Conservation (phyloP, 805 yeast species). For the Cyberlindnera meyerae region DNA sequence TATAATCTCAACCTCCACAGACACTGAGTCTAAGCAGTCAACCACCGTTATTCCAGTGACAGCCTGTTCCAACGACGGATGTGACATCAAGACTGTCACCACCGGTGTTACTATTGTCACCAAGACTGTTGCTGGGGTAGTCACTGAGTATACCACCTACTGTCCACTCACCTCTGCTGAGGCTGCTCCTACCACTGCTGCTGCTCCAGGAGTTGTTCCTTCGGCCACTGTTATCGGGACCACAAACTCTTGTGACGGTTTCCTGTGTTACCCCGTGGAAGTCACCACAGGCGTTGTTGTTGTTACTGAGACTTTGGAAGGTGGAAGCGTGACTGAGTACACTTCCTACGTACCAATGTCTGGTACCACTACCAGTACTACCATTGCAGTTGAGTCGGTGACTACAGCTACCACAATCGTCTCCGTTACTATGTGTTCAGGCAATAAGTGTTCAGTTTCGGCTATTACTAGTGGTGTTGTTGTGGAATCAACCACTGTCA, state of each 20-base stretch:
- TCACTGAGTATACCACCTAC: constrained; percentile 4
- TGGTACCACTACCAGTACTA: too few relatives aligned
- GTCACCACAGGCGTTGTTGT: not conserved
- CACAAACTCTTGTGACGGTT: not conserved
- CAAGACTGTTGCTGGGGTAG: constrained; percentile 5
- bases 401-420: not conserved
- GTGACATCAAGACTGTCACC: constrained; percentile 1
- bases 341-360: too few relatives aligned
- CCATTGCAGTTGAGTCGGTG: not conserved
- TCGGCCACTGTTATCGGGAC: not conserved
- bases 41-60: constrained; percentile 20
- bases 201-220: constrained; percentile 12
- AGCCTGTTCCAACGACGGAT: constrained; percentile 5
- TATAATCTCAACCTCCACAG: too few relatives aligned
- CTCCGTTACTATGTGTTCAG: not conserved
- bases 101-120: constrained; percentile 20
- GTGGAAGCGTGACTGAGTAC: too few relatives aligned
- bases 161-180: constrained; percentile 3
- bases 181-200: constrained; percentile 3
- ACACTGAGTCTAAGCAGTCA: not conserved
- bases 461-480: too few relatives aligned
- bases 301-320: too few relatives aligned
- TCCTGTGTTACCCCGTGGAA: not conserved
- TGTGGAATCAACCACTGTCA: too few relatives aligned
- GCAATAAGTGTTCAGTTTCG: not conserved